A percentile compares a stretch with the other conserved stretches of the same genome.
phyloP scores from a whole-genome alignment of 1,139 yeast genomes.

The Kodamaea ohmeri region DNA sequence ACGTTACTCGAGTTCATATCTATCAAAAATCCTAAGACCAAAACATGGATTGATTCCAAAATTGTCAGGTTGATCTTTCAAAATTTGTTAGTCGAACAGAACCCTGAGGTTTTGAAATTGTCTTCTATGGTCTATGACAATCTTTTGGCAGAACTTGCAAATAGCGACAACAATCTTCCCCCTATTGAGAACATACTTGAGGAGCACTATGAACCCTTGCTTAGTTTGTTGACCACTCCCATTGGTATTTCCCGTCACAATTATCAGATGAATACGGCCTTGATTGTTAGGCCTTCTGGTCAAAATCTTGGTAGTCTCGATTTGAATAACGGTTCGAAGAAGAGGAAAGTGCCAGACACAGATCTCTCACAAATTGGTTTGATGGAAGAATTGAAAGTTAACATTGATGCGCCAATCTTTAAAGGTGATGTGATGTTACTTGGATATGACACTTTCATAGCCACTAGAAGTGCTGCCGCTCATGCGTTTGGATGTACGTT shows the following conservation, averaged over 20 bases:
- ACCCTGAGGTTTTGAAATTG: constrained; percentile 62
- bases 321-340: constrained; percentile 25
- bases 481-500: constrained; percentile 72
- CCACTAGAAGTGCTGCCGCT: constrained; percentile 76
- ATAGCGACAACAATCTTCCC: constrained; percentile 23
- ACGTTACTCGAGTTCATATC: constrained; percentile 77
- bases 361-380: constrained; percentile 46
- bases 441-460: constrained; percentile 70
- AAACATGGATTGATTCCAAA: constrained; percentile 76
- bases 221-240: constrained; percentile 82
- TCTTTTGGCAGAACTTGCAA: constrained; percentile 47
- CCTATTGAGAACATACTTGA: constrained; percentile 48
- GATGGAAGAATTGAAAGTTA: constrained; percentile 59
- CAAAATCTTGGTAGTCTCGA: constrained; percentile 39
- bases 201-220: constrained; percentile 58
- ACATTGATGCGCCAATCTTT: constrained; percentile 90
- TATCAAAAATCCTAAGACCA: constrained; percentile 61
- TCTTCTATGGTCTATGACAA: constrained; percentile 63
- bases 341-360: constrained; percentile 32
- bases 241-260: constrained; percentile 90
- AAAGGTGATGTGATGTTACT: constrained; percentile 88
- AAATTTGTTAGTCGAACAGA: constrained; percentile 86
- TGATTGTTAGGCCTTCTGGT: constrained; percentile 81
- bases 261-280: constrained; percentile 74
- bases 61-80: constrained; percentile 77